Base-by-base conservation (phyloP, 768 basidiomycete species). In the Arthromyces matolae region DNA sequence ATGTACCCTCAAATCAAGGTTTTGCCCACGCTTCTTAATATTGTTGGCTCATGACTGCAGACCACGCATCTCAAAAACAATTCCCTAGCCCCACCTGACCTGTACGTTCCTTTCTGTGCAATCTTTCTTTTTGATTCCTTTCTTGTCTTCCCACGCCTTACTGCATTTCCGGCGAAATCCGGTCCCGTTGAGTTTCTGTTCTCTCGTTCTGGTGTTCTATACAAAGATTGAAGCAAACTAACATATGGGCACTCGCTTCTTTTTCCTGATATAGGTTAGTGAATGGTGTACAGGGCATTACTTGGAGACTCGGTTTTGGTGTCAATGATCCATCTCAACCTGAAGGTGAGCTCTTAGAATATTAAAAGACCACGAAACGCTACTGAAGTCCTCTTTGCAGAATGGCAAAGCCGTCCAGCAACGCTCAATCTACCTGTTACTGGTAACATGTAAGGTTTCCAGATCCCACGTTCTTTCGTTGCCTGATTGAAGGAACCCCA, bases 231-330 rank as follows among this genome's bases (percentile, higher is more conserved):
- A 45, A 31, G 8, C 42, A n/a, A n/a, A 41, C 40, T 50, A 36
- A 34, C 36, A 29, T 52, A 24, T 25, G n/a, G 12, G 3, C 34
- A 27, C 18, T 28, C 20, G 50, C 39, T 47, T 45, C 24, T 34
- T 31, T 33, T 47, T 54, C 42, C 51, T 53, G 47, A 35, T 36
- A 27, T 45, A 80, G 79, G 53, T 47, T 75, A 52, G 76, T 75
- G 14, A 80, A 80, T 57, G 76, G 75, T 47, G 62, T 80, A n/a
- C 78, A 78, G 61, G 80, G 80, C 22, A 76, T 83, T 35, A 82
- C 82, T 24, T 84, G 80, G 79, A 65, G 82, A 47, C 68, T 83
- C n/a, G 81, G 72, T 3, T 81, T 79, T 58, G 81, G 81, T 3
- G 66, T 83, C 29, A 64, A 77, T 38, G 64, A 80, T 53, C 68